These are phyloP conservation scores for Aspergillus aculeatinus DNA, from an alignment of 2,329 filamentous ascomycete species.

Conservation along the genomic window DNA sequence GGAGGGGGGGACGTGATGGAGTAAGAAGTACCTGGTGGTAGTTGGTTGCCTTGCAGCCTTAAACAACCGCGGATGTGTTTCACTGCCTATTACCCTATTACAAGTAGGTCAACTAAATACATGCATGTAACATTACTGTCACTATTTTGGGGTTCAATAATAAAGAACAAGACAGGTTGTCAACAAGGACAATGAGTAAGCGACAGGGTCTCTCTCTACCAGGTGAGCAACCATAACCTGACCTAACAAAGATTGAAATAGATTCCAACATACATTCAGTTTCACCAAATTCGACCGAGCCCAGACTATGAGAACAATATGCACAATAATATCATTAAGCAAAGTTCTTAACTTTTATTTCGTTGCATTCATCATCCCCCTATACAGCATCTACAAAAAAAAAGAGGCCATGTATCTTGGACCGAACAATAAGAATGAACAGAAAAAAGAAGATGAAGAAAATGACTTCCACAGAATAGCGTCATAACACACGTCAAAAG, in stretches of 20 bases:
- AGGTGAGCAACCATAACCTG: no score
- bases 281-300: not conserved
- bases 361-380: constrained; percentile 14
- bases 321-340: not conserved
- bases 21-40: not conserved
- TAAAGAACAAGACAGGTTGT: constrained; percentile 11
- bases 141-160: not conserved
- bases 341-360: constrained; percentile 6
- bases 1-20: not conserved
- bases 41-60: constrained; percentile 2
- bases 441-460: constrained; percentile 23
- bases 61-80: constrained; percentile 12
- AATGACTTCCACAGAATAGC: constrained; percentile 30
- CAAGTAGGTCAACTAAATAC: not conserved
- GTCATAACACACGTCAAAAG: constrained; percentile 35
- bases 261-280: no score
- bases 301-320: no score
- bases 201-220: no score
- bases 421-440: constrained; percentile 24
- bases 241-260: no score
- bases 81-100: no score
- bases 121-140: no score
- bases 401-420: constrained; percentile 25
- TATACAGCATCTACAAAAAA: constrained; percentile 25
- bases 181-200: constrained; percentile 7